Evolutionary conservation across 495 filamentous ascomycete species (phyloP), one percentile per base, ranked within the genome.

Genomic region (Aspergillus incahuasiensis): DNA sequence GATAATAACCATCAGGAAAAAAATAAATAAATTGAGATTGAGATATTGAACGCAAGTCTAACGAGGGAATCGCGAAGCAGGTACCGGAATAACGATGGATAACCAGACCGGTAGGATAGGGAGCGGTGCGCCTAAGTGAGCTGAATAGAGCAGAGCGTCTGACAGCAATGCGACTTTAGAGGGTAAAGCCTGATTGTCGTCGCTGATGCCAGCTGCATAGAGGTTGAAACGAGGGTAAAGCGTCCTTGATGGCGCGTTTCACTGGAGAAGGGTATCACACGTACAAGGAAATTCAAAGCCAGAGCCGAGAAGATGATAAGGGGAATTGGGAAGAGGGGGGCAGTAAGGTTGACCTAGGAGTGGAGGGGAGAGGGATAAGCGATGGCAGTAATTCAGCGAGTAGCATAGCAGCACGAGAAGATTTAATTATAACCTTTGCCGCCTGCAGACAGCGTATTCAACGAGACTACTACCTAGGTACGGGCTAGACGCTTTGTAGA

Each of bases 291-390:
- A 52, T 21, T 39, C 20, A 40, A n/a, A 11, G 40, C 39, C 21
- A 32, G 42, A 35, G 20, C 5, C 20, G 12, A 30, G n/a, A 42
- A 38, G 28, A 38, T 48, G 41, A 48, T 42, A 50, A 54, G 34
- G 46, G 51, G 54, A 50, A 22, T 57, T 56, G 49, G 22, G 48
- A n/a, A n/a, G 45, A 48, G 43, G 40, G 28, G 39, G 45, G 49
- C 25, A 40, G 48, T 54, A 38, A 28, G 30, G 48, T 52, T 45
- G 54, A 53, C 54, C 51, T 56, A 44, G 30, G 28, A 54, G 54
- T 57, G 54, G 48, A 57, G 45, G 54, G 39, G 57, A 38, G 46
- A 55, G 55, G 59, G 55, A 48, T 57, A 63, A 60, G 57, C 57
- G 57, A 63, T 53, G 52, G 44, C 48, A 55, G 40, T 44, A 44